Percentiles rank a stretch among this genome's conserved stretches.
These are phyloP conservation scores for Beauveria medogensis DNA, from an alignment of 2,329 filamentous ascomycete species.

Conservation along the genomic window DNA sequence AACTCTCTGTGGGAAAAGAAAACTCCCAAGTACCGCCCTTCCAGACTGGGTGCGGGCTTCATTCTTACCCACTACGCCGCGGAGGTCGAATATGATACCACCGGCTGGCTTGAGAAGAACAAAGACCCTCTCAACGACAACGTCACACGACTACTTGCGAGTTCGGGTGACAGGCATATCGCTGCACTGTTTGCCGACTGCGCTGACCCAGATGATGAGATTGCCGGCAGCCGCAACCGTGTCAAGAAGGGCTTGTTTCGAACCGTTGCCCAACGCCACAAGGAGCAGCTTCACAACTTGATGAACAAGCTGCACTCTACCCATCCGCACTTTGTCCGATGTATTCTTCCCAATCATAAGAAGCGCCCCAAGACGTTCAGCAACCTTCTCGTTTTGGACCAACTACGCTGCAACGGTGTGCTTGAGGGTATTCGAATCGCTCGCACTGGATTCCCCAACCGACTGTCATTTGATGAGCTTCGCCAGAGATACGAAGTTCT, in stretches of 20 bases:
- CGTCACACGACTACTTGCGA: conserved; percentile 77
- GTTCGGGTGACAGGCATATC: conserved; percentile 75
- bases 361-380: conserved; percentile 91
- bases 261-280: conserved; percentile 92
- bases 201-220: conserved; percentile 69
- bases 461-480: conserved; percentile 87
- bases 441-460: conserved; percentile 91
- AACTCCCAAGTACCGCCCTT: conserved; percentile 83
- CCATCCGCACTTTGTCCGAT: conserved; percentile 96
- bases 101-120: conserved; percentile 97
- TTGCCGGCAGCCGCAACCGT: conserved; percentile 59
- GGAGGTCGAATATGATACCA: conserved; percentile 93
- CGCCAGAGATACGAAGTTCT: conserved; percentile 93
- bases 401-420: conserved; percentile 97
- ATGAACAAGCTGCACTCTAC: conserved; percentile 94
- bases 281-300: conserved; percentile 92
- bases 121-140: conserved; percentile 98
- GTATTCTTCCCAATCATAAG: conserved; percentile 96
- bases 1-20: conserved; percentile 96
- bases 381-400: conserved; percentile 86
- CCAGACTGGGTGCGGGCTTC: conserved; percentile 83
- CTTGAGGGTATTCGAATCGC: conserved; percentile 98
- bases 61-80: conserved; percentile 95
- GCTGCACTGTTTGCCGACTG: conserved; percentile 83
- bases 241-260: conserved; percentile 97